A percentile compares a stretch with the other conserved stretches of the same genome.
Evolutionary conservation across 306 rosid genomes (phyloP).

Genomic region (Quercus gilva): DNA sequence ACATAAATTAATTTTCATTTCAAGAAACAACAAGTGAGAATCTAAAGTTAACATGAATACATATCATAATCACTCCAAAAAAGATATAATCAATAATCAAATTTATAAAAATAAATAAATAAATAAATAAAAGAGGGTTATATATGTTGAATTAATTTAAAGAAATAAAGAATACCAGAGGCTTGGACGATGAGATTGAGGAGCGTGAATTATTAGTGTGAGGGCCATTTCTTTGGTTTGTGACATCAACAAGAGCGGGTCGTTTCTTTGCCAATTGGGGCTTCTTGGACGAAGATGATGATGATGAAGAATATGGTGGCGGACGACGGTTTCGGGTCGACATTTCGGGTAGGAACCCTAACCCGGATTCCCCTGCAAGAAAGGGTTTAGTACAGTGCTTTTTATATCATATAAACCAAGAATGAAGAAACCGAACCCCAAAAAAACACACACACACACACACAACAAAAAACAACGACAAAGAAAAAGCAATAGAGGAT

Average conservation of each 20-base stretch:
- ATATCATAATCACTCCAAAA: too few relatives aligned
- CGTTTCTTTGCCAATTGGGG: conserved; percentile 42
- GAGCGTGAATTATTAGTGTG: conserved; percentile 6
- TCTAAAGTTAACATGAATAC: too few relatives aligned
- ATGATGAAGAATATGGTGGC: background rate
- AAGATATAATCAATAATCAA: background rate
- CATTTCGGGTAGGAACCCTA: conserved; percentile 36
- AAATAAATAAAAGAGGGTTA: background rate
- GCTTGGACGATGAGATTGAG: conserved; percentile 25
- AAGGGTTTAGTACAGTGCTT: conserved; percentile 4
- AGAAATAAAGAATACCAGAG: conserved; percentile 34
- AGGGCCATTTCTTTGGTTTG: conserved; percentile 39
- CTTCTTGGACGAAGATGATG: conserved; percentile 22
- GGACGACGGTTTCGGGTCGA: conserved; percentile 26
- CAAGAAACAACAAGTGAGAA: background rate
- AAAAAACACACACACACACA: background rate
- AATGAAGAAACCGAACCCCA: background rate
- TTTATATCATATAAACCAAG: background rate
- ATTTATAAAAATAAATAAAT: too few relatives aligned
- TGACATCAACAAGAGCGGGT: conserved; percentile 47
- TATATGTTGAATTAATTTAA: too few relatives aligned
- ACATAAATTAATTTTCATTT: background rate
- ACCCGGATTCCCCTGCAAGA: conserved; percentile 18
- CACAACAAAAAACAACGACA: background rate
- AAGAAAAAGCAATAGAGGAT: background rate